phyloP scores from a whole-genome alignment of 768 basidiomycete genomes.

The Pulveroboletus ravenelii region DNA sequence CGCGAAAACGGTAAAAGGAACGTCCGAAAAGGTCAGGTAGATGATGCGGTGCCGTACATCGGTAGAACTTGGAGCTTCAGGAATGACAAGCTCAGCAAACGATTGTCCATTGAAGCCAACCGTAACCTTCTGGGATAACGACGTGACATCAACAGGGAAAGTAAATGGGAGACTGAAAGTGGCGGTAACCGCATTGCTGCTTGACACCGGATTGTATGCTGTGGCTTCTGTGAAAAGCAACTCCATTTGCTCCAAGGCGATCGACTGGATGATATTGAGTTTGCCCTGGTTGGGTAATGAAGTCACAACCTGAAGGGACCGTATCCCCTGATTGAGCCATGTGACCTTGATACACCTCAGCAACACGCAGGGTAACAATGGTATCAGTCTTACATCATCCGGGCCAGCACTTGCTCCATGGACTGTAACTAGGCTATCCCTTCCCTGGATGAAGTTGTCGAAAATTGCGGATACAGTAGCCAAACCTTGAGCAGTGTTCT shows the following conservation, averaged over 20 bases:
- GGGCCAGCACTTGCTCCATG: slow-evolving; percentile 57
- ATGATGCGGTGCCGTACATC: too few relatives aligned
- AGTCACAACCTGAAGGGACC: slow-evolving; percentile 52
- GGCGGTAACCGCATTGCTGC: slow-evolving; percentile 56
- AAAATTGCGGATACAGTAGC: slow-evolving; percentile 59
- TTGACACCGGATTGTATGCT: slow-evolving; percentile 53
- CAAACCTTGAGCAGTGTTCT: slow-evolving; percentile 47
- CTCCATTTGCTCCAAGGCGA: slow-evolving; percentile 53
- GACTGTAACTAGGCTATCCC: slow-evolving; percentile 55
- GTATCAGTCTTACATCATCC: slow-evolving; percentile 39
- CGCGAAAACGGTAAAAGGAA: slow-evolving; percentile 55
- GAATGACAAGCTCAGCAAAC: too few relatives aligned
- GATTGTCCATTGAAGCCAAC: slow-evolving; percentile 46
- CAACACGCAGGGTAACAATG: background rate
- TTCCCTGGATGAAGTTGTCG: slow-evolving; percentile 67
- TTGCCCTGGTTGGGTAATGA: slow-evolving; percentile 60
- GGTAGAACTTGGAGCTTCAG: too few relatives aligned
- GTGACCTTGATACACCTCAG: slow-evolving; percentile 41
- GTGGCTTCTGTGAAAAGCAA: slow-evolving; percentile 55
- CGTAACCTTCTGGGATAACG: slow-evolving; percentile 56
- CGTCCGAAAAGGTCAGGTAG: too few relatives aligned
- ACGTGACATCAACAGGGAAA: slow-evolving; percentile 64
- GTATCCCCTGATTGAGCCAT: slow-evolving; percentile 71
- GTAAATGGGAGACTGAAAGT: slow-evolving; percentile 64
- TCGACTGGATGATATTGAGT: slow-evolving; percentile 59